phyloP scores from a whole-genome alignment of 306 rosid species.

The Lathyrus sativus region DNA sequence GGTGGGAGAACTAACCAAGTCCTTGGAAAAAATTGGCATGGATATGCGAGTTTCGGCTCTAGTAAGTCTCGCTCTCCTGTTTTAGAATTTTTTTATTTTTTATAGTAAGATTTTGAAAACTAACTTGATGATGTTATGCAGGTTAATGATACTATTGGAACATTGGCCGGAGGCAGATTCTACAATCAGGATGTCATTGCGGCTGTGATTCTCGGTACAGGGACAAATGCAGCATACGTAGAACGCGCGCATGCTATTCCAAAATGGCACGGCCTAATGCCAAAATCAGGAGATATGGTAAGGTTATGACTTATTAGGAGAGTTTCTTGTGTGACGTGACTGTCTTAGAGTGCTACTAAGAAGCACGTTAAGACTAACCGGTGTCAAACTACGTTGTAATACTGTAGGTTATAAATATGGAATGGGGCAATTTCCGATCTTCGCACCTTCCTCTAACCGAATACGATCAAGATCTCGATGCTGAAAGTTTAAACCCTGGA shows the following conservation, averaged over 20 bases:
- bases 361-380: not conserved
- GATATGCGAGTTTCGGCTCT: slow-evolving; percentile 89
- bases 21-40: slow-evolving; percentile 77
- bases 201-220: slow-evolving; percentile 92
- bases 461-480: slow-evolving; percentile 72
- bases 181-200: slow-evolving; percentile 74
- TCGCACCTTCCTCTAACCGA: slow-evolving; percentile 87
- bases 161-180: slow-evolving; percentile 92
- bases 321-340: not conserved
- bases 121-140: slow-evolving; percentile 47
- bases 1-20: slow-evolving; percentile 74
- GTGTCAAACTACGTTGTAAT: slow-evolving; percentile 31
- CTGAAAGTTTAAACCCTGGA: slow-evolving; percentile 89
- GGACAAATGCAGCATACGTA: slow-evolving; percentile 93
- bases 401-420: slow-evolving; percentile 87
- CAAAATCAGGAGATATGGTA: slow-evolving; percentile 94
- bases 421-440: slow-evolving; percentile 95
- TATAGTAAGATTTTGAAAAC: slow-evolving; percentile 17
- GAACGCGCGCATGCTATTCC: slow-evolving; percentile 90
- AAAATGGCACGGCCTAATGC: slow-evolving; percentile 90
- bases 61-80: slow-evolving; percentile 50
- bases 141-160: slow-evolving; percentile 96
- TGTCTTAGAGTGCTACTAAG: slow-evolving; percentile 16
- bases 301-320: slow-evolving; percentile 19
- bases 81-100: slow-evolving; percentile 25